Evolutionary conservation across 768 basidiomycete species (phyloP).

Genomic region (Gyrodon lividus): DNA sequence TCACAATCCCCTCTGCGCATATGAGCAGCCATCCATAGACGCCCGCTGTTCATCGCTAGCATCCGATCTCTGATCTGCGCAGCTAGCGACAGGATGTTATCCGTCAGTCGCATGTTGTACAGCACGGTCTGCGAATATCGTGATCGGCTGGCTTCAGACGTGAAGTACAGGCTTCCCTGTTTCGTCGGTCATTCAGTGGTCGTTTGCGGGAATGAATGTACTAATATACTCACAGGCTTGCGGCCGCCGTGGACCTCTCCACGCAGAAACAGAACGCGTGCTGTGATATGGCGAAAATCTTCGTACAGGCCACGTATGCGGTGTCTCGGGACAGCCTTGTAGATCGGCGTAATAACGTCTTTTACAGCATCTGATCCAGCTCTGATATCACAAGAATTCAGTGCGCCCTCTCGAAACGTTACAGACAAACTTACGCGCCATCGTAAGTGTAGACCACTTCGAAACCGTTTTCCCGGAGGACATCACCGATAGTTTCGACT

Average conservation of each 20-base stretch:
- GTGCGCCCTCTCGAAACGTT: background rate
- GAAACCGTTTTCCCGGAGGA: constrained; percentile 39
- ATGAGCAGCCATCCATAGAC: constrained; percentile 44
- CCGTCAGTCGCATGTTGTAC: constrained; percentile 27
- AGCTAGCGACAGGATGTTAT: constrained; percentile 29
- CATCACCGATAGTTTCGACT: constrained; percentile 29
- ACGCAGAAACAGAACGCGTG: constrained; percentile 39
- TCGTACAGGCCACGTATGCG: constrained; percentile 39
- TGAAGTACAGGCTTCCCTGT: constrained; percentile 35
- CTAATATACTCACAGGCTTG: constrained; percentile 34
- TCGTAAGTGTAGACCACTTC: constrained; percentile 42
- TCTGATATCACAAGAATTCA: constrained; percentile 22
- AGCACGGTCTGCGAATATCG: constrained; percentile 33
- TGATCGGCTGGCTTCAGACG: constrained; percentile 27
- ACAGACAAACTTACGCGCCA: constrained; percentile 36
- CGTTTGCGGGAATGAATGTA: background rate
- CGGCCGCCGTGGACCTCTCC: constrained; percentile 39
- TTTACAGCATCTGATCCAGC: constrained; percentile 39
- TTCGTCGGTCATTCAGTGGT: background rate
- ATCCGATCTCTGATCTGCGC: constrained; percentile 33
- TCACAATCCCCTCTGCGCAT: constrained; percentile 47
- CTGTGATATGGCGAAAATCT: constrained; percentile 34
- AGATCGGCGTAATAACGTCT: constrained; percentile 35
- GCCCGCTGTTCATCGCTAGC: constrained; percentile 25
- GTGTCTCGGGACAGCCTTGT: constrained; percentile 33